Base-by-base conservation (phyloP, 2,329 filamentous ascomycete genomes). In the Verruconis gallopava region DNA sequence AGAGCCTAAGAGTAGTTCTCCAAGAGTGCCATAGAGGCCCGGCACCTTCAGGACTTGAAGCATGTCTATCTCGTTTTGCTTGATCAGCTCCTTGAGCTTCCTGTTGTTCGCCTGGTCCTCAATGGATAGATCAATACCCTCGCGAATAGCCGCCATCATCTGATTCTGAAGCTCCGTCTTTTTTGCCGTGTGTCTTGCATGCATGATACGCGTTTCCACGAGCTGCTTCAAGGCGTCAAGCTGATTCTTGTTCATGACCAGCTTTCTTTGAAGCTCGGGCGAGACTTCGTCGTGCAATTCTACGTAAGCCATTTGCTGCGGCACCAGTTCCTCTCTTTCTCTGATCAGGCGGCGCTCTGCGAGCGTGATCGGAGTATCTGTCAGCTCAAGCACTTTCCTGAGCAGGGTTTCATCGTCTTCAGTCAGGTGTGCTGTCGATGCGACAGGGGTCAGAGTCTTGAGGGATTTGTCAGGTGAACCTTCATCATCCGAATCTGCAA, bases 401-500 rank as follows among this genome's bases (percentile, higher is more conserved):
- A 35, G 14, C 5, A 21, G 19, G 1, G 20, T 34, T 28, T 41
- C 21, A 5, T 38, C 41, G 13, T 20, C 33, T 9, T 15, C 11
- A 13, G 14, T 14, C 17, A 35, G 21, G 36, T 20, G 20, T 9
- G 36, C 15, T 3, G 21, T 21, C 3, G 21, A 13, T 17, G 36
- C 12, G 11, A 33, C 35, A 12, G 41, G 35, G 30, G 41, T 38
- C 21, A 38, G 36, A 3, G 41, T 37, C 6, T 14, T 37, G 15
- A 38, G 25, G 12, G 17, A 4, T 21, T 40, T 22, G n/a, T 40
- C 36, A 6, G 4, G 14, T 9, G 28, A n/a, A 21, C 17, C 21
- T 14, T 44, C 42, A 14, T 38, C 41, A 38, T 38, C 41, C 3
- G 42, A 44, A 14, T 44, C 42, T 44, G 36, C 37, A 9, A 44